Evolutionary conservation across 2,329 filamentous ascomycete genomes (phyloP), one percentile per base, ranked within the genome.

Genomic region (Plectosphaerella plurivora): DNA sequence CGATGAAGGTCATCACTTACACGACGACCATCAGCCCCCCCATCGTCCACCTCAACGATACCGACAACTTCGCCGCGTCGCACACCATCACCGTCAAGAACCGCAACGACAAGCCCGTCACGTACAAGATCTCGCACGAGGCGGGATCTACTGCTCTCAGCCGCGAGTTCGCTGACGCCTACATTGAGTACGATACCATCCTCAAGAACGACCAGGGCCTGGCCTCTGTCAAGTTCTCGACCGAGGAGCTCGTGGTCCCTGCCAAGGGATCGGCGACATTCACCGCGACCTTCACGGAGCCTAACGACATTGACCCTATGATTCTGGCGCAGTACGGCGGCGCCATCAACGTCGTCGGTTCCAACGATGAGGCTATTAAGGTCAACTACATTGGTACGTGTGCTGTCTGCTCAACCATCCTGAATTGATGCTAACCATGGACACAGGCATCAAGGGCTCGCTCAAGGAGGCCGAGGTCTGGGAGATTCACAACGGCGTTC

Each of bases 401-500:
- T 3, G 15, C 15, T n/a, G n/a, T 41, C 22, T 20, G 2, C n/a
- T 14, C 0, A 14, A 5, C 9, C 3, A 0, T n/a, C 28, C 15
- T 11, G n/a, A 1, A 14, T 14, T 14, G 18, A 24, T 20, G 14
- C 24, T 39, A n/a, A 22, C 50, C 9, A 22, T 5, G 0, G 16
- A 9, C 7, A 3, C 7, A 53, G 51, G 51, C 36, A 53, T 58
- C 39, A 54, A 53, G 24, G 55, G 54, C 20, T 53, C 28, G 25
- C 24, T 57, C 10, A 55, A 57, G 36, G 55, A 35, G 15, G 46
- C 51, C 41, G 50, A 60, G 24, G 52, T 56, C 18, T 60, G 58
- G 58, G 58, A 60, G 36, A 50, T 53, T 53, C 41, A 50, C 12
- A 56, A 56, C 28, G 57, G 56, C 9, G 49, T 51, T 14, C 57